Conservation (phyloP, 2,329 filamentous ascomycete species). For the Fusarium devonianum region DNA sequence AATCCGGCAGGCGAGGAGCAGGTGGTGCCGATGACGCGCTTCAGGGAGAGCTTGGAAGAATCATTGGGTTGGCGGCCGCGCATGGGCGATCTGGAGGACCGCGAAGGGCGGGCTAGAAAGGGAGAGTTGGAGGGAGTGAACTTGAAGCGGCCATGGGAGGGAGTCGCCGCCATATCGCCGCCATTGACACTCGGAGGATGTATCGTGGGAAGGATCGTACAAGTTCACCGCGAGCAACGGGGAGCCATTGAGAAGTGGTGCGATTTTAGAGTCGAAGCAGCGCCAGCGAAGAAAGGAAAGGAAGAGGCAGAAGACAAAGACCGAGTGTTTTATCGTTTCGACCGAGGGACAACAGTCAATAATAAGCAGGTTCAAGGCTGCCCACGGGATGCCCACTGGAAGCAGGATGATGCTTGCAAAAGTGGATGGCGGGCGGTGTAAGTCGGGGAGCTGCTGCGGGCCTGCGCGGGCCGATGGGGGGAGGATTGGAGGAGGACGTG, state of each 20-base stretch:
- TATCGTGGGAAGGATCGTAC: slow-evolving; percentile 14
- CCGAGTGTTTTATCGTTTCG: slow-evolving; percentile 4
- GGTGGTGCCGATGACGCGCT: slow-evolving; percentile 90
- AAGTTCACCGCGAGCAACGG: slow-evolving; percentile 13
- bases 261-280: slow-evolving; percentile 1
- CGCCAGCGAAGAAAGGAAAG: slow-evolving; percentile 1
- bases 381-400: slow-evolving; percentile 9
- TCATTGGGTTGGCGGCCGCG: slow-evolving; percentile 59
- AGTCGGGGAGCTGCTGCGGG: slow-evolving; percentile 38
- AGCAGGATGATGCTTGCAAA: slow-evolving; percentile 37
- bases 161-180: slow-evolving; percentile 65
- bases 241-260: slow-evolving; percentile 23
- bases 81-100: slow-evolving; percentile 69
- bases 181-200: slow-evolving; percentile 55
- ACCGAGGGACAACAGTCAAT: slow-evolving; percentile 15
- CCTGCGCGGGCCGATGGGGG: slow-evolving; percentile 28
- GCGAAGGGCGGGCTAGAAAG: slow-evolving; percentile 65
- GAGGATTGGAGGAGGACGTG: slow-evolving; percentile 21
- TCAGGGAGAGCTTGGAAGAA: slow-evolving; percentile 72
- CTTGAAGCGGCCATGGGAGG: slow-evolving; percentile 66
- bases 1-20: slow-evolving; percentile 86
- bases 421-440: slow-evolving; percentile 41
- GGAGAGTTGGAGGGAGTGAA: slow-evolving; percentile 81
- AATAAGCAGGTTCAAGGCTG: slow-evolving; percentile 1
- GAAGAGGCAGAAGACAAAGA: slow-evolving; percentile 8